Evolutionary conservation across 2,329 filamentous ascomycete species (phyloP), one percentile per base, ranked within the genome.

Genomic region (Drechmeria coniospora): DNA sequence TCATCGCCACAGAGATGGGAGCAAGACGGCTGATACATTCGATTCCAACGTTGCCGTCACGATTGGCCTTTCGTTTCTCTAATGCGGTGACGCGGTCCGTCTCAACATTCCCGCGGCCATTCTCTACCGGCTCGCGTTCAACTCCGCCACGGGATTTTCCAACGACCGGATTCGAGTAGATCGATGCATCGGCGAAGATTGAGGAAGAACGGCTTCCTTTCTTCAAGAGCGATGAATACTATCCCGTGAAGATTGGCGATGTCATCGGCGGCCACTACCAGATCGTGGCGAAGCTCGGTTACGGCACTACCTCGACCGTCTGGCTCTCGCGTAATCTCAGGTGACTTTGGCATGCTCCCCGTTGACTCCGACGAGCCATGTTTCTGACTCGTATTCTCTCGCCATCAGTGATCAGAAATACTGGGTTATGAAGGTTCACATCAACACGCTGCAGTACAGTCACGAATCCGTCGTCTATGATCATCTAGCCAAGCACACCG

Each of bases 231-330:
- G 39, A 52, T 5, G 30, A 45, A 12, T 57, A 48, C 31, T 57
- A 54, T 33, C 51, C 53, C 1, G 45, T 56, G 25, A 32, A 30
- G 1, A 47, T 54, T 5, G 53, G 53, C 5, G 32, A 56, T 9
- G 25, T 51, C 0, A 36, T 57, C 30, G 17, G 45, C 2, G 27
- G 29, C 4, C 44, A 41, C 12, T 61, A 58, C 33, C 41, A 50
- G 24, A 39, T 54, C 20, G 41, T 59, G 8, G 49, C 46, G 21
- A 63, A 63, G 33, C 45, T 61, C 8, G 57, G 57, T 15, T 57
- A 52, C 34, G 57, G 57, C 7, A 42, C 41, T 5, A 40, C 36
- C 23, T 57, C 57, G 6, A 61, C 57, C 1, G 50, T 56, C 4
- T 62, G 57, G 57, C 46, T 61, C 0, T 50, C 48, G 24, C 47